phyloP scores from a whole-genome alignment of 805 yeast genomes.

The Suhomyces sp. region DNA sequence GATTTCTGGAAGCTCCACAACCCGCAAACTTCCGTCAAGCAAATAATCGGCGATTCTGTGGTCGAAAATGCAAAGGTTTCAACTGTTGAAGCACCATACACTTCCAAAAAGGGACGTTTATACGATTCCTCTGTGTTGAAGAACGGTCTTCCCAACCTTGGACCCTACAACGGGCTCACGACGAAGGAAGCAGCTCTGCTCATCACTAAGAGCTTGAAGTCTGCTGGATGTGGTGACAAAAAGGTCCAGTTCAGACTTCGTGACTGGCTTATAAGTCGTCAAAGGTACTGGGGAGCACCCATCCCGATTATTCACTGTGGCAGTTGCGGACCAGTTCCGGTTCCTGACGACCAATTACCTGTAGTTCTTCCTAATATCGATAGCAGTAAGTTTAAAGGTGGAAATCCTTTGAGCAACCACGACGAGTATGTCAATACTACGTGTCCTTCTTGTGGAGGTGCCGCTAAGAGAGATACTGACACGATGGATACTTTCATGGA shows the following conservation, averaged over 20 bases:
- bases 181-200: constrained; percentile 48
- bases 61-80: constrained; percentile 8
- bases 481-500: constrained; percentile 99
- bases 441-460: constrained; percentile 78
- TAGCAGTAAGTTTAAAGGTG: constrained; percentile 58
- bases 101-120: constrained; percentile 42
- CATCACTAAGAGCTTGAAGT: constrained; percentile 43
- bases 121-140: constrained; percentile 24
- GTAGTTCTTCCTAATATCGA: constrained; percentile 68
- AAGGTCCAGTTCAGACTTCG: constrained; percentile 63
- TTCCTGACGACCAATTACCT: constrained; percentile 84
- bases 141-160: constrained; percentile 27
- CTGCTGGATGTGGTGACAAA: constrained; percentile 39
- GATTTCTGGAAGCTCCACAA: constrained; percentile 73
- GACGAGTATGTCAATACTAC: constrained; percentile 65
- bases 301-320: constrained; percentile 91
- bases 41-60: constrained; percentile 46
- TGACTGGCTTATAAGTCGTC: constrained; percentile 95
- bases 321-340: constrained; percentile 86
- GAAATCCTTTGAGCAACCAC: constrained; percentile 57
- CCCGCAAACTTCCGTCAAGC: constrained; percentile 40
- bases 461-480: constrained; percentile 87
- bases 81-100: constrained; percentile 50
- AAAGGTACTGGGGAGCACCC: constrained; percentile 98
- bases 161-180: constrained; percentile 47